Conservation (phyloP, 2,329 filamentous ascomycete genomes). For the Neoascochyta sp. region DNA sequence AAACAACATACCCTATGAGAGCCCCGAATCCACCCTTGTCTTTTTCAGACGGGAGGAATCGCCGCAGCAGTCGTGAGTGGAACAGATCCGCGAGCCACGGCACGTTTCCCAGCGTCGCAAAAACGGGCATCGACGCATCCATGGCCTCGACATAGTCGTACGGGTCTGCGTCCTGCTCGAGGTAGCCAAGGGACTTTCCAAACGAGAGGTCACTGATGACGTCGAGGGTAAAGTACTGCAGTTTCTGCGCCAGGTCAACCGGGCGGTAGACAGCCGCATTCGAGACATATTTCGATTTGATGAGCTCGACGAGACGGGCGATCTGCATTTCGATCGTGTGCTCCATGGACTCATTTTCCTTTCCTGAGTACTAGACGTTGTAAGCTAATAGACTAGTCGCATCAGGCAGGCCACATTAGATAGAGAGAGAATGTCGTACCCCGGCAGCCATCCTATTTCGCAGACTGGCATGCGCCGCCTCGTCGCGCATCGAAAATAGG, state of each 20-base stretch:
- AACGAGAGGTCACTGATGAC: constrained; percentile 53
- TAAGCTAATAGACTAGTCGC: background rate
- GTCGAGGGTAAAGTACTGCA: constrained; percentile 54
- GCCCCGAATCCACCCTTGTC: constrained; percentile 43
- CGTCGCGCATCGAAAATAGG: constrained; percentile 49
- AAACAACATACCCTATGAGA: constrained; percentile 30
- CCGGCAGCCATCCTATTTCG: constrained; percentile 48
- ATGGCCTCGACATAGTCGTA: constrained; percentile 45
- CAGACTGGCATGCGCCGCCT: constrained; percentile 40
- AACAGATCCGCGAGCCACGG: constrained; percentile 14
- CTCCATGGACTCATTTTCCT: constrained; percentile 52
- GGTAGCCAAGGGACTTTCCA: constrained; percentile 49
- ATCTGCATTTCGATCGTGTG: constrained; percentile 47
- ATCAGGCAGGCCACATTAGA: constrained; percentile 33
- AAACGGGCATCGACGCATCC: constrained; percentile 22
- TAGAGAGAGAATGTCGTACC: constrained; percentile 3
- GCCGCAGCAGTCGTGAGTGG: constrained; percentile 13
- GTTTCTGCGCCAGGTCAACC: constrained; percentile 45
- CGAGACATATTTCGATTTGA: constrained; percentile 45
- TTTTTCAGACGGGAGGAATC: constrained; percentile 30
- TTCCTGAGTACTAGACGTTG: constrained; percentile 31
- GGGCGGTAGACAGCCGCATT: constrained; percentile 26
- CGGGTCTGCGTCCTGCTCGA: constrained; percentile 48
- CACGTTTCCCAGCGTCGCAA: constrained; percentile 4
- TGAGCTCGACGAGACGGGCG: constrained; percentile 43